phyloP scores from a whole-genome alignment of 108 stramenopile genomes.

The Mediolabrus comicus region DNA sequence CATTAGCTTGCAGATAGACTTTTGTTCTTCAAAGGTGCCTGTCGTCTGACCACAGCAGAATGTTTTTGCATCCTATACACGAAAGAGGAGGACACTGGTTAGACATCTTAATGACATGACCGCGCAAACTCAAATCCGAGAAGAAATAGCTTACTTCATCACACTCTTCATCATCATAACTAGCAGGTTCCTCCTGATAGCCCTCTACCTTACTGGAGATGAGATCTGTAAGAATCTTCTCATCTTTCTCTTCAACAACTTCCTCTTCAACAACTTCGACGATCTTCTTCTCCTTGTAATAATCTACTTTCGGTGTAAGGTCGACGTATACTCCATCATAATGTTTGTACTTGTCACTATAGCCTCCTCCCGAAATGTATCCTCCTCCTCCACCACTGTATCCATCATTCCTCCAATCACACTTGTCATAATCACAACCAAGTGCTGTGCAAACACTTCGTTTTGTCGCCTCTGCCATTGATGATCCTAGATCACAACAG shows the following conservation, averaged over 20 bases:
- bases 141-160: not conserved
- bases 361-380: not conserved
- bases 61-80: not conserved
- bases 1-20: not conserved
- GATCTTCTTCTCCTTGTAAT: not conserved
- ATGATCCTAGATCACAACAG: not conserved
- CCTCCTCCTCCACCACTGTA: not conserved
- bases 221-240: not conserved
- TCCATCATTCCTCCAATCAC: not conserved
- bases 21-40: not conserved
- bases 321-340: too few relatives aligned
- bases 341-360: not conserved
- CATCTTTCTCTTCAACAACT: not conserved
- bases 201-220: not conserved
- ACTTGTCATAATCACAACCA: conserved; percentile 1
- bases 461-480: not conserved
- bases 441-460: not conserved
- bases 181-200: not conserved
- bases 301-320: too few relatives aligned
- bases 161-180: not conserved
- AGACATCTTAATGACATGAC: not conserved
- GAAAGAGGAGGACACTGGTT: not conserved
- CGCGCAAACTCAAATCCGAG: not conserved
- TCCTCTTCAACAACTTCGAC: not conserved
- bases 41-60: not conserved